Percentiles rank a stretch among this genome's conserved stretches.
Conservation (phyloP, 2,329 filamentous ascomycete species). For the Ophiocordyceps camponoti-rufipedis region DNA sequence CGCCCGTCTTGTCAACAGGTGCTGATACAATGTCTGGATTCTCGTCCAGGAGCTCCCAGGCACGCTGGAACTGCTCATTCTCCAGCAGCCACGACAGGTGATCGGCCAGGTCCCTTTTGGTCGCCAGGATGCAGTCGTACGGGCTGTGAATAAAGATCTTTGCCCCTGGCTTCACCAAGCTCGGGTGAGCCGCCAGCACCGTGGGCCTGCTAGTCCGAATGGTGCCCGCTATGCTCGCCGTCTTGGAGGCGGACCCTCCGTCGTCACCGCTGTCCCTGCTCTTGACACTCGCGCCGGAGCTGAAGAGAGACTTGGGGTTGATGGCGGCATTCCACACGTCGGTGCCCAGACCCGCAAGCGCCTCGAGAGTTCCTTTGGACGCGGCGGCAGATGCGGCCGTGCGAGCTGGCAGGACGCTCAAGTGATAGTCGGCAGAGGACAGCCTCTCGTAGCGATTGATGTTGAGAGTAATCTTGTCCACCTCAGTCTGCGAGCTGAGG, state of each 20-base stretch:
- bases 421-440: constrained; percentile 78
- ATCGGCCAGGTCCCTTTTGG: constrained; percentile 71
- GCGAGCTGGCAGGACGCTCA: constrained; percentile 63
- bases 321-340: constrained; percentile 85
- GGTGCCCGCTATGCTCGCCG: constrained; percentile 15
- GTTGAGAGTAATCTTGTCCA: constrained; percentile 72
- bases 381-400: constrained; percentile 44
- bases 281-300: constrained; percentile 61
- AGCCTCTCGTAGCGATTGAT: constrained; percentile 77
- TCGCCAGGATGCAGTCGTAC: constrained; percentile 87
- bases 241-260: constrained; percentile 25
- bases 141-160: constrained; percentile 92
- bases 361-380: constrained; percentile 56
- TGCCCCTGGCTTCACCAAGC: constrained; percentile 34
- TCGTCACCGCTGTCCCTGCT: constrained; percentile 44
- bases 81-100: constrained; percentile 75
- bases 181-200: constrained; percentile 27
- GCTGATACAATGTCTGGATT: constrained; percentile 55
- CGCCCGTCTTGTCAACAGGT: constrained; percentile 18
- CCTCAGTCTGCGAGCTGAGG: constrained; percentile 66
- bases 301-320: constrained; percentile 75
- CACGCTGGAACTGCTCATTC: constrained; percentile 61
- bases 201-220: constrained; percentile 9
- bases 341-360: constrained; percentile 50
- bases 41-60: constrained; percentile 77